Evolutionary conservation across 2,329 filamentous ascomycete genomes (phyloP), one percentile per base, ranked within the genome.

Genomic region (Tothia fuscella): DNA sequence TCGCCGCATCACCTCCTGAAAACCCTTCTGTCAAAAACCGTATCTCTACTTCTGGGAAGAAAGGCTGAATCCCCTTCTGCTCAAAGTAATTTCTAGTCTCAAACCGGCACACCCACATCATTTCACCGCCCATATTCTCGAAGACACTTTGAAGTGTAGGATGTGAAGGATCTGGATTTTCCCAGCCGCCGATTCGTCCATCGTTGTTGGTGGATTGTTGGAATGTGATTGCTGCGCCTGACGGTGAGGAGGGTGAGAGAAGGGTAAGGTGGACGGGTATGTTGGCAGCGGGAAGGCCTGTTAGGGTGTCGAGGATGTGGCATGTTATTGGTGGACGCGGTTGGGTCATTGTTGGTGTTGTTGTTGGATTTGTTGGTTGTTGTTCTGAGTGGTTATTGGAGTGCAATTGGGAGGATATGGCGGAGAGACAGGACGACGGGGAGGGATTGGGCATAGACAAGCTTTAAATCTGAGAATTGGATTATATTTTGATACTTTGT

Each of bases 261-360:
- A 68, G 57, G 37, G 76, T 63, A 17, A 87, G 74, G 42, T 72
- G 76, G 44, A 88, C 82, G 49, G 70, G 69, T 52, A 91, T 74
- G 47, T 68, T 67, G 43, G 69, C 61, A 13, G 76, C 84, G 17
- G 84, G 84, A 44, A 71, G 71, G 54, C 84, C 84, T 47, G 72
- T 65, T n/a, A 77, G 74, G 9, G 83, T 89, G 68, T 91, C 82
- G 58, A 91, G 82, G 60, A 88, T 75, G 68, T 91, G 84, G 68
- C 83, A 89, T 59, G 84, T 89, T 55, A 91, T 89, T 56, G 75
- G 76, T 50, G 58, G 68, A 16, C 44, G 35, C 22, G 30, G 14
- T 20, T 26, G 29, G 16, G 39, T 7, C 39, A 41, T 41, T 6
- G 3, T 26, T 29, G 12, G 39, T 12, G 29, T 25, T n/a, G 19